Base-by-base conservation (phyloP, 2,329 filamentous ascomycete species). In the Xylaria digitata region DNA sequence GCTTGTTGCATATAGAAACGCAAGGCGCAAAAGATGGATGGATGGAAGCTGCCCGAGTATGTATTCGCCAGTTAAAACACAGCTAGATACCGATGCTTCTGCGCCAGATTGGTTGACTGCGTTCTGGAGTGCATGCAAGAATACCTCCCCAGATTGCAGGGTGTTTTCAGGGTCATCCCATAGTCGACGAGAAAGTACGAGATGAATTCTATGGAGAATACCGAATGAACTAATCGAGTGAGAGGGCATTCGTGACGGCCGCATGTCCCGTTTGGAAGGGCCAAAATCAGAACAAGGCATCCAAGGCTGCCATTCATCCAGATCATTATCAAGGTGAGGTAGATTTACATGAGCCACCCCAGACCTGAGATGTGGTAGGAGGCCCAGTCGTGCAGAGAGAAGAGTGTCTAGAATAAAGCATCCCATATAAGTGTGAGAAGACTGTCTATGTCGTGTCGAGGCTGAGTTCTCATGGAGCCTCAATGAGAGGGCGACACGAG, bases 261-360 rank as follows among this genome's bases (percentile, higher is more conserved):
- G 50, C 30, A 21, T 19, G 13, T 68, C 59, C 5, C 50, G 54
- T 15, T 60, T 58, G 17, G 53, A 55, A 23, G 67, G 66, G 4
- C 80, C 79, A 55, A 82, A 81, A 2, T 77, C 80, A 3, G 75
- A 72, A 66, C 82, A 82, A 30, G 88, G 86, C 19, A 83, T 82
- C 91, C 91, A 93, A 1, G 89, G 87, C 70, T 91, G 88, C 90
- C 90, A 93, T 78, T 93, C 90, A 73, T 93, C 91, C 21, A 90
- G 79, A 1, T 89, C 89, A 71, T 91, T 88, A 75, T 92, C 89
- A 2, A 91, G 79, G 2, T 79, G 77, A 9, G 84, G 83, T 34
- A 83, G 65, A 57, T 76, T 75, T 43, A 78, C 76, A n/a, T 81
- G 77, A 30, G 87, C 75, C 58, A 87, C 84, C 15, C 81, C 80